Evolutionary conservation across 805 yeast species (phyloP), one percentile per base, ranked within the genome.

Genomic region (Tetrapisispora arboricola): DNA sequence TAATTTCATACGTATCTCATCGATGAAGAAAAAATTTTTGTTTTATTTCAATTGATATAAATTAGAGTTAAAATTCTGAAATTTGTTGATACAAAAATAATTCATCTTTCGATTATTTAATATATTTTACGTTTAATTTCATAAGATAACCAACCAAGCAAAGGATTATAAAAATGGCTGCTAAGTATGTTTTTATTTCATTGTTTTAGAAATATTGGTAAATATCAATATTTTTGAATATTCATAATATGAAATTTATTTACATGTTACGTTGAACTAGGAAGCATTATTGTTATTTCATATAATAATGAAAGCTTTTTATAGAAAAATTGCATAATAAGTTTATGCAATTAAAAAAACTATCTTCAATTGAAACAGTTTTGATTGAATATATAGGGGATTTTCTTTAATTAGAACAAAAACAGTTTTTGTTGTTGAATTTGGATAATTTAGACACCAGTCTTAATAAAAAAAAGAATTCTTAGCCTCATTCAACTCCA

Each of bases 131-230:
- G 6, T 6, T 7, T 10, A 16, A 32, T 40, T 36, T 20, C 17
- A 26, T 15, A 26, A 38, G 16, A 38, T 7, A 30, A 36, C 27
- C 49, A 49, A 51, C 51, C 53, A 48, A 41, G 52, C 49, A 43
- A 48, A 42, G 35, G 24, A 40, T 26, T 32, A 38, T 45, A 41
- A 53, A 49, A 58, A 61, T 61, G 65, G 64, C 63, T 54, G 63
- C 64, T 49, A 58, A 54, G 66, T 61, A 61, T 60, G 66, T 61
- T 43, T 31, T 20, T 28, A 27, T 5, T 20, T 32, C 5, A 15
- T 28, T 15, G 8, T n/a, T 28, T 28, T n/a, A n/a, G n/a, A n/a
- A n/a, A n/a, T n/a, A n/a, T n/a, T n/a, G n/a, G n/a, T n/a, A n/a
- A n/a, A n/a, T n/a, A n/a, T n/a, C n/a, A n/a, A n/a, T n/a, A n/a